These are phyloP conservation scores for Cutaneotrichosporon sp. DNA, from an alignment of 1,284 basidiomycete genomes.

Conservation along the genomic window DNA sequence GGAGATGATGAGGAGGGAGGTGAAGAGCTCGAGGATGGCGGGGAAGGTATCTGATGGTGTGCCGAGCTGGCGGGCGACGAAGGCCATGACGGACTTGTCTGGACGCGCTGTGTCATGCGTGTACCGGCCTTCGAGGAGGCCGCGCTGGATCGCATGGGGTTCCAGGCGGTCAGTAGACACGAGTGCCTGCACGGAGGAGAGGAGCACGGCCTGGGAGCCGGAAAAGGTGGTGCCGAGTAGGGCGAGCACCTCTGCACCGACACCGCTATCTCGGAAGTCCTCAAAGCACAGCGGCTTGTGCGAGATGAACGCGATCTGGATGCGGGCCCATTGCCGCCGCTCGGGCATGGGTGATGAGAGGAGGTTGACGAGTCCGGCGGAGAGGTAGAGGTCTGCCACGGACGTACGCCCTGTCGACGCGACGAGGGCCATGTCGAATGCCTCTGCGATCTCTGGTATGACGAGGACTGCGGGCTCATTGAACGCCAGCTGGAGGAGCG, in stretches of 20 bases:
- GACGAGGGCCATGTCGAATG: slow-evolving; percentile 31
- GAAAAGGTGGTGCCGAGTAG: slow-evolving; percentile 22
- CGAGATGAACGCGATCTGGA: slow-evolving; percentile 26
- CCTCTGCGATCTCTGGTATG: slow-evolving; percentile 56
- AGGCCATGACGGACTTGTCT: slow-evolving; percentile 39
- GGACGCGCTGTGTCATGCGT: slow-evolving; percentile 25
- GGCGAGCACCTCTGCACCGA: slow-evolving; percentile 34
- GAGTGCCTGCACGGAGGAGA: slow-evolving; percentile 29
- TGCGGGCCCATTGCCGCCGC: slow-evolving; percentile 34
- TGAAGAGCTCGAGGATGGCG: slow-evolving; percentile 59
- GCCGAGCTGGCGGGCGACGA: slow-evolving; percentile 41
- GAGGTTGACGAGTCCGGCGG: slow-evolving; percentile 31
- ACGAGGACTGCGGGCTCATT: slow-evolving; percentile 64
- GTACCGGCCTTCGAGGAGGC: slow-evolving; percentile 35
- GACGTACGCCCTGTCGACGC: slow-evolving; percentile 19
- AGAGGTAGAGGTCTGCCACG: slow-evolving; percentile 29
- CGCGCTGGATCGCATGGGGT: slow-evolving; percentile 34
- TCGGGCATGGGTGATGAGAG: slow-evolving; percentile 25
- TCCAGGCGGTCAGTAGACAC: slow-evolving; percentile 28
- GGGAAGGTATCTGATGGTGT: slow-evolving; percentile 67
- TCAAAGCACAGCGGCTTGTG: slow-evolving; percentile 30
- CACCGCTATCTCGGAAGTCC: slow-evolving; percentile 37
- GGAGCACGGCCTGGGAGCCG: slow-evolving; percentile 20
- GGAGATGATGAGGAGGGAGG: slow-evolving; percentile 58
- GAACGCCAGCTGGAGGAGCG: slow-evolving; percentile 65